These are phyloP conservation scores for Achaetomiella virescens DNA, from an alignment of 495 filamentous ascomycete genomes.

Conservation along the genomic window DNA sequence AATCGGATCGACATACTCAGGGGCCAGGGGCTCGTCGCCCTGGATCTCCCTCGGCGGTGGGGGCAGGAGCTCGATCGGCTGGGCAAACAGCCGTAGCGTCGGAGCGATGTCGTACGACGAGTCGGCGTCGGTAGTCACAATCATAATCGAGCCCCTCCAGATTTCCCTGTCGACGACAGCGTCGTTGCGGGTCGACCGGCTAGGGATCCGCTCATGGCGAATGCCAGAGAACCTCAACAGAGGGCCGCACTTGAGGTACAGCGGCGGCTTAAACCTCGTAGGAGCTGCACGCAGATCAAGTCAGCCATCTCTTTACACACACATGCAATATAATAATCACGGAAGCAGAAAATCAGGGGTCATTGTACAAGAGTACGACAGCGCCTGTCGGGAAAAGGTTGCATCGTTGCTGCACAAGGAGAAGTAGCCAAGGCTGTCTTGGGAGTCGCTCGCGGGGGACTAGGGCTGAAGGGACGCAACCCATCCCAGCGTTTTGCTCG, in stretches of 20 bases:
- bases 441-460: conserved; percentile 15
- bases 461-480: conserved; percentile 19
- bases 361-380: conserved; percentile 16
- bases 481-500: conserved; percentile 16
- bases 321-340: background rate
- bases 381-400: background rate
- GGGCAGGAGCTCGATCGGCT: conserved; percentile 76
- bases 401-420: conserved; percentile 17
- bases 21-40: conserved; percentile 58
- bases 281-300: conserved; percentile 28
- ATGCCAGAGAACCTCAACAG: conserved; percentile 86
- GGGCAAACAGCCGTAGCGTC: conserved; percentile 72
- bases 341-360: conserved; percentile 9
- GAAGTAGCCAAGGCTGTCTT: conserved; percentile 18
- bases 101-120: conserved; percentile 78
- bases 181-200: conserved; percentile 28
- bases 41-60: conserved; percentile 68
- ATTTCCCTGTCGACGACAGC: conserved; percentile 57
- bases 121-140: conserved; percentile 76
- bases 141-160: conserved; percentile 92
- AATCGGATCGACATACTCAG: conserved; percentile 82
- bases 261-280: conserved; percentile 70
- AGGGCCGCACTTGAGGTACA: conserved; percentile 86
- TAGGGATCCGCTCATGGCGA: conserved; percentile 42
- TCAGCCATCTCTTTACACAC: conserved; percentile 3